Evolutionary conservation across 2,329 filamentous ascomycete species (phyloP), one percentile per base, ranked within the genome.

Genomic region (Apiospora sp.): DNA sequence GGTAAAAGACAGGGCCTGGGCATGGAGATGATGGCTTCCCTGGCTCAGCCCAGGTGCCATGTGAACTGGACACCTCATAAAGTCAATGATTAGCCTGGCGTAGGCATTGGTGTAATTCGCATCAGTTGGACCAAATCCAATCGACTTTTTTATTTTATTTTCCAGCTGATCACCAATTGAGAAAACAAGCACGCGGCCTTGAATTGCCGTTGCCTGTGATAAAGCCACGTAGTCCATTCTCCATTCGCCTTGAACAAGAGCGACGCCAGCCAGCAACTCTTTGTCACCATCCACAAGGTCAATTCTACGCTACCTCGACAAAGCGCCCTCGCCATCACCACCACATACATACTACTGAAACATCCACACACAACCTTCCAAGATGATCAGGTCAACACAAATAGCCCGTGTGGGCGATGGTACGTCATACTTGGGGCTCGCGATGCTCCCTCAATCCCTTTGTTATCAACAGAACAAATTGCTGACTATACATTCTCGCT

Each of bases 351-450:
- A 30, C 46, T 41, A 4, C 51, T 24, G 7, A 71, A 41, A 24
- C 37, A 41, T 12, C 22, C n/a, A 44, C 61, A 46, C 22, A 22
- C 67, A 73, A 41, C 69, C 43, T 70, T 27, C 54, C 76, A 82
- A 77, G 37, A 96, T 96, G 95, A 96, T 98, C 80, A 91, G 90
- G 83, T 96, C 95, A 79, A 99, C 96, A 71, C 94, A 98, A 85
- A 98, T 99, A 85, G 93, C 94, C 76, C 90, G 96, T 84, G 90
- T 98, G 73, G 77, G 79, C 70, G 96, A 98, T 85, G 96, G 95
- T 96, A 81, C 73, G 78, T 74, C 67, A 48, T 68, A 37, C 44
- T 41, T 41, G 72, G 68, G 72, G 68, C 72, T 71, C 61, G 69
- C 69, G 64, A 68, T 46, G n/a, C 48, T 37, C 37, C 37, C 10